These are phyloP conservation scores for Pistacia integerrima DNA, from an alignment of 345 rosid species.

Conservation along the genomic window DNA sequence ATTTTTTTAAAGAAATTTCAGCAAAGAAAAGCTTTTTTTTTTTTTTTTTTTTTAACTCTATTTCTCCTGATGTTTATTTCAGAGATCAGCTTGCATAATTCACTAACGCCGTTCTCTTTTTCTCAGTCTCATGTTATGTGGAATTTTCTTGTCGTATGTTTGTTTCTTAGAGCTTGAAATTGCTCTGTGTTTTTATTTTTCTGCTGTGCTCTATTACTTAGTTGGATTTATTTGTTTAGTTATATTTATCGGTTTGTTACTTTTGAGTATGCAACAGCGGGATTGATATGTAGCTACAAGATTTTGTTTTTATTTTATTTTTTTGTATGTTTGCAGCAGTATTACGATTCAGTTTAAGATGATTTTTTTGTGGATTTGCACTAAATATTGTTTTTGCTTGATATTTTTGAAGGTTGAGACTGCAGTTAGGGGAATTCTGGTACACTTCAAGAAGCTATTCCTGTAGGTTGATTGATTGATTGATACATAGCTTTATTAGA, in stretches of 20 bases:
- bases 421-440: background rate
- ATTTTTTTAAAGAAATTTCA: background rate
- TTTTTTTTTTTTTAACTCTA: background rate
- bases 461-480: constrained; percentile 18
- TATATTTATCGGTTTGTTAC: background rate
- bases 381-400: background rate
- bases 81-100: background rate
- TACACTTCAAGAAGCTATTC: constrained; percentile 24
- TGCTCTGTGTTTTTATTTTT: background rate
- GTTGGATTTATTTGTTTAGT: background rate
- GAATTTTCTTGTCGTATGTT: background rate
- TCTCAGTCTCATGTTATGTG: background rate
- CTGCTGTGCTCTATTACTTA: background rate
- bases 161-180: background rate
- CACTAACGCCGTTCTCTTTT: background rate
- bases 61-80: background rate
- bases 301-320: background rate
- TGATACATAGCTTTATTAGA: constrained; percentile 19
- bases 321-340: background rate
- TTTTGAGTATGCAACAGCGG: background rate
- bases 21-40: background rate
- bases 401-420: constrained; percentile 26
- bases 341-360: background rate
- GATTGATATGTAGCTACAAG: background rate
- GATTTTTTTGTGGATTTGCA: background rate